Evolutionary conservation across 129 eudicot species (phyloP), one percentile per base, ranked within the genome.

Genomic region (Solidago caesia): DNA sequence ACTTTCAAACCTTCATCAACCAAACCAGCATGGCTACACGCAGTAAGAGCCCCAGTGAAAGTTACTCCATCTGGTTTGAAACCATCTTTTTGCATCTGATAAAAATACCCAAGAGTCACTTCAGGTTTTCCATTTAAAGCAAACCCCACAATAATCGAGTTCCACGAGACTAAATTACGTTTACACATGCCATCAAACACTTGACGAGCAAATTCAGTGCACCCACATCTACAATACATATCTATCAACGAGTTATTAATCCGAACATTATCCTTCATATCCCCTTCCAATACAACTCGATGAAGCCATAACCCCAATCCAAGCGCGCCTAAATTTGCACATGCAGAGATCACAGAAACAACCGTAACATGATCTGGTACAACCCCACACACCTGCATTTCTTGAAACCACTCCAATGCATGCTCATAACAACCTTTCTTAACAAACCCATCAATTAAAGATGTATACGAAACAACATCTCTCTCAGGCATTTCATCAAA

Each of bases 81-180:
- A 47, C 84, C 76, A 16, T 73, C 69, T 45, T 87, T 85, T 63
- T 81, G 89, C 91, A 92, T 85, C 70, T 57, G 43, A 41, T 63
- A 76, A 69, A 83, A 92, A 60, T 81, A 85, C 47, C 27, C 60
- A 53, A 92, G 78, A 63, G 88, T 87, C 29, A 89, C 87, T 7
- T 82, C 79, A 11, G 86, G 89, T 68, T 87, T 70, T 39, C 97
- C 97, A 62, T 92, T 92, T 56, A 84, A 47, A 48, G 96, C 93
- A 6, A 92, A 82, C 47, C 96, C 96, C 74, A 87, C 87, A 25
- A 92, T 92, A 87, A 89, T 84, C 16, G 89, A 95, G 81, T 89
- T 92, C 77, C 80, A 82, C 0, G 91, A 79, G 29, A 89, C 85
- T n/a, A 87, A 85, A 77, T 92, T 95, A 45, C 75, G 91, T 29